Conservation (phyloP, 306 rosid genomes). For the Ormosia semicastrata region DNA sequence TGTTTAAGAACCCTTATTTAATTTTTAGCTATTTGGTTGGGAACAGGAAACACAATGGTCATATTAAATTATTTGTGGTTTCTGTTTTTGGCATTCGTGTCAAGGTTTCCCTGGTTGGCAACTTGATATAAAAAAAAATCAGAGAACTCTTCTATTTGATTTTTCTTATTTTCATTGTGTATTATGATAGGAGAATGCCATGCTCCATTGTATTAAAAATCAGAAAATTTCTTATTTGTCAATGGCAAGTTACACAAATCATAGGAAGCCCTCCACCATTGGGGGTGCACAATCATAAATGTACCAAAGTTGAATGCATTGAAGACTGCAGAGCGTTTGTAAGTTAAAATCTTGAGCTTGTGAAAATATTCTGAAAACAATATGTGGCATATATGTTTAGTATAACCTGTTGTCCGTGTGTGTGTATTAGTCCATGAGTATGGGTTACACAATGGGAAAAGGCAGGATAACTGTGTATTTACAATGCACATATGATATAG, state of each 20-base stretch:
- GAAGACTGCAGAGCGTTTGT: background rate
- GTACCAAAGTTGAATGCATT: background rate
- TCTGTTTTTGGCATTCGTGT: background rate
- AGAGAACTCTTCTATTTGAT: background rate
- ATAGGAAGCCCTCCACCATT: background rate
- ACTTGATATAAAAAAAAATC: background rate
- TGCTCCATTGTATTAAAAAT: background rate
- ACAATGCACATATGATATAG: background rate
- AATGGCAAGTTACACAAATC: background rate
- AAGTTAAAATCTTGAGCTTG: background rate
- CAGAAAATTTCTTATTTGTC: background rate
- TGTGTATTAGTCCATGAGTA: background rate
- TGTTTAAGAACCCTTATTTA: background rate
- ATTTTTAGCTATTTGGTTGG: background rate
- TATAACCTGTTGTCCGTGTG: background rate
- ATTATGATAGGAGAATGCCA: background rate
- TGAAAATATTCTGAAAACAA: background rate
- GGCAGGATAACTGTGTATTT: background rate
- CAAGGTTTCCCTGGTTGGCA: background rate
- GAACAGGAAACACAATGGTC: background rate
- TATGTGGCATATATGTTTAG: background rate
- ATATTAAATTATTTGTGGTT: background rate
- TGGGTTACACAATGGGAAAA: background rate
- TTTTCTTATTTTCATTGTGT: background rate
- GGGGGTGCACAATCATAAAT: constrained; percentile 1